Evolutionary conservation across 2,329 filamentous ascomycete species (phyloP).

Genomic region (Cladosporium sp.): DNA sequence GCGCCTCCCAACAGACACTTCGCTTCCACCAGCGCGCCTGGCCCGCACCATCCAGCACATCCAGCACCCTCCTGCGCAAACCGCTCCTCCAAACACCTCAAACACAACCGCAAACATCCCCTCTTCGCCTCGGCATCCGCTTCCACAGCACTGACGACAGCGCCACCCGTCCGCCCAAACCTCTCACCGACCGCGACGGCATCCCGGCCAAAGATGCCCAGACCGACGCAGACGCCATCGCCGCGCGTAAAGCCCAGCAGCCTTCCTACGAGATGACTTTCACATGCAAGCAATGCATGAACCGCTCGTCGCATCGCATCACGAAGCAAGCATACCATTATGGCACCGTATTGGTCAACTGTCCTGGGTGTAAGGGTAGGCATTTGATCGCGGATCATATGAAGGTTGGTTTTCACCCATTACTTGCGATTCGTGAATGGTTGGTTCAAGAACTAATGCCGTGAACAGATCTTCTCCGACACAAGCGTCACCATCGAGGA

Average conservation of each 20-base stretch:
- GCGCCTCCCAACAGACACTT: conserved; percentile 30
- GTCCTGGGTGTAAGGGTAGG: conserved; percentile 77
- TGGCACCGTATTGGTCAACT: conserved; percentile 84
- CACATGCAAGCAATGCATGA: conserved; percentile 75
- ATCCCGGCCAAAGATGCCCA: conserved; percentile 18
- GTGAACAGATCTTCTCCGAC: conserved; percentile 65
- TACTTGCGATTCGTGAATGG: background rate
- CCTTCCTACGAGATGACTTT: conserved; percentile 86
- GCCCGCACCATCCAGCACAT: conserved; percentile 17
- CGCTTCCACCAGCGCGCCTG: conserved; percentile 18
- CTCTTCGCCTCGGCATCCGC: conserved; percentile 5
- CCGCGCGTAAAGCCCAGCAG: conserved; percentile 40
- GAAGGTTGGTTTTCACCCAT: conserved; percentile 41
- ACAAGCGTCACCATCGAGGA: conserved; percentile 69
- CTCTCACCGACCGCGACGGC: conserved; percentile 28
- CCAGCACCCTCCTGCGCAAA: conserved; percentile 13
- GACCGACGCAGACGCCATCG: conserved; percentile 30
- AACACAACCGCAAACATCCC: conserved; percentile 13
- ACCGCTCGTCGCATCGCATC: conserved; percentile 77
- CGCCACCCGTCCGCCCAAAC: conserved; percentile 14
- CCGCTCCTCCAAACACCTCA: too few species aligned
- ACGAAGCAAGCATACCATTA: conserved; percentile 94
- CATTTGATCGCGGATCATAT: conserved; percentile 93
- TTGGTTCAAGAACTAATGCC: conserved; percentile 2
- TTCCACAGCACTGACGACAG: conserved; percentile 12